These are phyloP conservation scores for Fusarium staphyleae DNA, from an alignment of 2,329 filamentous ascomycete genomes.

Conservation along the genomic window DNA sequence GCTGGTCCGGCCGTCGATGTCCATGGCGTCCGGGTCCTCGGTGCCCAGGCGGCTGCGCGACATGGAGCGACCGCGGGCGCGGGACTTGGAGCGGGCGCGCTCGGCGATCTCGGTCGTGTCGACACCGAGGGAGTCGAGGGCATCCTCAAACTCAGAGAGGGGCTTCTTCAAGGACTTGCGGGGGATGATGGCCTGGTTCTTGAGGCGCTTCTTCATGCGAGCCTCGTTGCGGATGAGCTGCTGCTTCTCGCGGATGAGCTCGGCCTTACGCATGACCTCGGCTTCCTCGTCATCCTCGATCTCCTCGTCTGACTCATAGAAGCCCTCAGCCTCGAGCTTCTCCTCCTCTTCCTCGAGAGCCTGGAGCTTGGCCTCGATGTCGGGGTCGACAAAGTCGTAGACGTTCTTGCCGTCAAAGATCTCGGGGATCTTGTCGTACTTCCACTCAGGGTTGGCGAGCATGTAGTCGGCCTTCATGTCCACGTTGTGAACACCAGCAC, in stretches of 20 bases:
- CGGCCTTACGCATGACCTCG: slow-evolving; percentile 88
- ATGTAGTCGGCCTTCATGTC: slow-evolving; percentile 90
- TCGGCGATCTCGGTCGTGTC: slow-evolving; percentile 78
- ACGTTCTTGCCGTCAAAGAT: slow-evolving; percentile 96
- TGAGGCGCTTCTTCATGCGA: slow-evolving; percentile 93
- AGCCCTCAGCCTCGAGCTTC: slow-evolving; percentile 87
- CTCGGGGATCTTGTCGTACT: slow-evolving; percentile 94
- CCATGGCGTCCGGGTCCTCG: slow-evolving; percentile 77
- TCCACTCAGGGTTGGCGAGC: slow-evolving; percentile 90
- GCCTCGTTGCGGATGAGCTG: slow-evolving; percentile 91
- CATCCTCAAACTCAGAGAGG: slow-evolving; percentile 84
- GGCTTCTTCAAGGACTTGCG: slow-evolving; percentile 82
- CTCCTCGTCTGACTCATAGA: slow-evolving; percentile 85
- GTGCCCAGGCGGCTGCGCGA: slow-evolving; percentile 68
- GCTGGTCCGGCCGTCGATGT: slow-evolving; percentile 59
- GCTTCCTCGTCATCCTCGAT: slow-evolving; percentile 89
- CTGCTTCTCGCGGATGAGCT: slow-evolving; percentile 94
- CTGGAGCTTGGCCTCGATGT: slow-evolving; percentile 91
- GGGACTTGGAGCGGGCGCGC: slow-evolving; percentile 71
- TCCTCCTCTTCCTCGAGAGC: slow-evolving; percentile 96
- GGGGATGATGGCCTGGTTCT: slow-evolving; percentile 95
- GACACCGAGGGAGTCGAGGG: slow-evolving; percentile 84
- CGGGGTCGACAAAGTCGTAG: slow-evolving; percentile 95
- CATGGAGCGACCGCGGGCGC: slow-evolving; percentile 73
- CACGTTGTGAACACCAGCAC: slow-evolving; percentile 94